These are phyloP conservation scores for Oryza meyeriana DNA, from an alignment of 176 grass and related monocot species.

Conservation along the genomic window DNA sequence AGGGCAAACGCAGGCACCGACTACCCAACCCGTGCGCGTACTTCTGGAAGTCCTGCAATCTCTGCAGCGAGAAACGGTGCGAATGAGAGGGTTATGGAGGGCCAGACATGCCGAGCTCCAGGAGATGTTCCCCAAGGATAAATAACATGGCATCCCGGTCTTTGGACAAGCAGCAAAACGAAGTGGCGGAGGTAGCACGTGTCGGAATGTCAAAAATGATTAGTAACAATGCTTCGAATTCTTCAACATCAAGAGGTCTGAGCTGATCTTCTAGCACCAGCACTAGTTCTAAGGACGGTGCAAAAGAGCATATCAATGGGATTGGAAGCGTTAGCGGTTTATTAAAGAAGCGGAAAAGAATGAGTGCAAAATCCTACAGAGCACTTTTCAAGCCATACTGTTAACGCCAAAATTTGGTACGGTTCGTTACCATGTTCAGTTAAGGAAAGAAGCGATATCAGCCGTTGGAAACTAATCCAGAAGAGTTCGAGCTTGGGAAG, in stretches of 20 bases:
- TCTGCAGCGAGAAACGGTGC: background rate
- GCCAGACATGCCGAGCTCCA: background rate
- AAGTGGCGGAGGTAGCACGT: background rate
- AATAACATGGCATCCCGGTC: background rate
- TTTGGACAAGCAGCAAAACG: background rate
- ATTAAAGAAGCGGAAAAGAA: conserved; percentile 27
- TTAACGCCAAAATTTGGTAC: too few species aligned
- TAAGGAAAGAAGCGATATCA: too few species aligned
- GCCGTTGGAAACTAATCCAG: too few species aligned
- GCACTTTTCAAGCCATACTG: background rate
- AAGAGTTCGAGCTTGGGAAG: too few species aligned
- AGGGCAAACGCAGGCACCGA: background rate
- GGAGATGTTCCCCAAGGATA: background rate
- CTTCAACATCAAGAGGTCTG: background rate
- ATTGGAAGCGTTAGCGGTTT: background rate
- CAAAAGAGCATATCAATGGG: background rate
- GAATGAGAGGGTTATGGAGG: background rate
- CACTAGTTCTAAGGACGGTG: background rate
- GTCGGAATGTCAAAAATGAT: background rate
- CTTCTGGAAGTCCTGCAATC: background rate
- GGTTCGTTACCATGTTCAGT: too few species aligned
- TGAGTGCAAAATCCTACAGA: background rate
- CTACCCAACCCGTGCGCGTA: background rate
- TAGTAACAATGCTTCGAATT: background rate
- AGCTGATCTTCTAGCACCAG: background rate